Conservation (phyloP, 2,329 filamentous ascomycete species). For the Cephalotrichum gorgonifer region DNA sequence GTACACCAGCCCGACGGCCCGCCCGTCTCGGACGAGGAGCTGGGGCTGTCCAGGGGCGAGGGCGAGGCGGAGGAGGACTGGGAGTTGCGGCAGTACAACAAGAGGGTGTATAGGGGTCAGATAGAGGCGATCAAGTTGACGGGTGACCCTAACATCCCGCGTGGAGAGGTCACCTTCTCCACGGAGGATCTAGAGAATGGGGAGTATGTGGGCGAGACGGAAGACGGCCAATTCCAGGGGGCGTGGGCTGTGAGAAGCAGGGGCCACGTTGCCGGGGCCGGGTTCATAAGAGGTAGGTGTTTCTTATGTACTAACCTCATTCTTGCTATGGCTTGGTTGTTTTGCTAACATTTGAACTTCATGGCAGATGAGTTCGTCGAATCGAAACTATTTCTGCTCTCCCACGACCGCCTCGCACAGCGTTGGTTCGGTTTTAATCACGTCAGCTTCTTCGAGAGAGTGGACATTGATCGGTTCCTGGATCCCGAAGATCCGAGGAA, state of each 20-base stretch:
- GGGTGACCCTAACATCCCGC: conserved; percentile 80
- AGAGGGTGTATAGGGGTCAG: conserved; percentile 50
- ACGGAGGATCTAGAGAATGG: conserved; percentile 62
- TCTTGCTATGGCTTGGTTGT: neutral
- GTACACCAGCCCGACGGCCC: conserved; percentile 58
- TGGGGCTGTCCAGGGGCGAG: conserved; percentile 25
- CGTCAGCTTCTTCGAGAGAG: conserved; percentile 50
- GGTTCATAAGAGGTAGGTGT: conserved; percentile 60
- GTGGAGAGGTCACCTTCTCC: conserved; percentile 75
- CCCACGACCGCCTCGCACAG: conserved; percentile 66
- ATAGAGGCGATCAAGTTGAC: conserved; percentile 85
- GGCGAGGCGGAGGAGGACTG: conserved; percentile 36
- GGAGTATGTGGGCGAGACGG: conserved; percentile 54
- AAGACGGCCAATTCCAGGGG: conserved; percentile 61
- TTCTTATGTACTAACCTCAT: too few relatives aligned
- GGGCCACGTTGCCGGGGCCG: conserved; percentile 67
- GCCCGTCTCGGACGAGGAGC: conserved; percentile 23
- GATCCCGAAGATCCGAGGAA: conserved; percentile 7
- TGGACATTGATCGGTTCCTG: conserved; percentile 45
- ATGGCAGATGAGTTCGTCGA: conserved; percentile 60
- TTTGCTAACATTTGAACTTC: neutral
- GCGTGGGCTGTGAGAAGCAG: conserved; percentile 61
- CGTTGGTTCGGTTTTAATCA: conserved; percentile 62
- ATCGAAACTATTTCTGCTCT: conserved; percentile 69
- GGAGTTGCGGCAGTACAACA: conserved; percentile 30